Base-by-base conservation (phyloP, 169 alveolate species). In the Plasmodium relictum region DNA sequence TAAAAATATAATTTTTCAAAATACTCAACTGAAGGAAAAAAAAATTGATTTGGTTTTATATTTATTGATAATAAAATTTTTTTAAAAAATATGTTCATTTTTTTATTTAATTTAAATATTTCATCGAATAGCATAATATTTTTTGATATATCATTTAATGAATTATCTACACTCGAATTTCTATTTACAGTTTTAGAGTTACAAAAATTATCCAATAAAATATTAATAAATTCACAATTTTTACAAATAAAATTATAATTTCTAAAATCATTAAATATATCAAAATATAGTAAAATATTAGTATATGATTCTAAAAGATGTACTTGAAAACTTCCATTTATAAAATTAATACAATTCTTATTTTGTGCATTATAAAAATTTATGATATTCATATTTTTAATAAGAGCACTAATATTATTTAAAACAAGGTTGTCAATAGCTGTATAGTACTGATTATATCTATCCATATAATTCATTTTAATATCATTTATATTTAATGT, bases 271-370 rank as follows among this genome's bases (percentile, higher is more conserved):
- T 41, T 78, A 65, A 78, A 78, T 8, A 78, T 78, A 42, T 78
- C 89, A 78, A 78, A 78, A 37, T 78, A 66, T 20, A 78, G 44
- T 7, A 78, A 65, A 31, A 78, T 78, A 16, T 78, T 78, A 4
- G 89, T 63, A 69, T 78, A 78, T 31, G 89, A 63, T 65, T 78
- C 89, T 50, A 78, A 20, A 22, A 78, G 48, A 70, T 66, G 89
- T n/a, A 63, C 58, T 78, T 78, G 89, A 6, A 78, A 78, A 45
- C 65, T 66, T 31, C 78, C 78, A 16, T 78, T 78, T 24, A 78
- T 63, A 65, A 78, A 78, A 78, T 78, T 63, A 50, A 78, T 78
- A 39, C 44, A 63, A 22, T 63, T 50, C n/a, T 48, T 63, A 63
- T 63, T 66, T 50, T 78, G 63, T n/a, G 78, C 68, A 42, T 78